Percentiles rank a stretch among this genome's conserved stretches.
Conservation (phyloP, 2,329 filamentous ascomycete genomes). For the Colletotrichum siamense region DNA sequence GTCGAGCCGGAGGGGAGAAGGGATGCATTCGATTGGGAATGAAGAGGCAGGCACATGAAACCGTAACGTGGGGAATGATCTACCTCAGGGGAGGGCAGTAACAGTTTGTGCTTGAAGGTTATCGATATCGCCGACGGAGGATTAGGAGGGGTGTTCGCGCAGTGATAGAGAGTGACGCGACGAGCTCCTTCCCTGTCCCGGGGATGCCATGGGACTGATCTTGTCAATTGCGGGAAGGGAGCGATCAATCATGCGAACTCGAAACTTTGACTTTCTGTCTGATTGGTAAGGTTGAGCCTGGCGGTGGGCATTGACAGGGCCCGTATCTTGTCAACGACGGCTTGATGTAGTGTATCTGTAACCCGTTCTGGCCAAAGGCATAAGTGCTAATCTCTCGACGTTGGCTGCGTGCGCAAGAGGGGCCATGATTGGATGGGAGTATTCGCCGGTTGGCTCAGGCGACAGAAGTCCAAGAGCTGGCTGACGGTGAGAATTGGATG, state of each 20-base stretch:
- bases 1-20: not conserved
- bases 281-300: not conserved
- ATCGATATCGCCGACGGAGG: not conserved
- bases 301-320: not conserved
- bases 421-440: not conserved
- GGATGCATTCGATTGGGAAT: constrained; percentile 16
- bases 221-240: constrained; percentile 19
- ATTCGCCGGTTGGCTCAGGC: not conserved
- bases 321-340: not conserved
- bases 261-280: constrained; percentile 1
- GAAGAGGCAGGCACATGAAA: constrained; percentile 11
- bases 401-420: not conserved
- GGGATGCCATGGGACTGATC: not conserved
- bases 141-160: not conserved
- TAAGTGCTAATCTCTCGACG: not conserved
- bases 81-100: constrained; percentile 12
- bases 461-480: not conserved
- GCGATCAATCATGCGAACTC: constrained; percentile 7
- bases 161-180: not conserved
- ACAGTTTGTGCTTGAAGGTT: not conserved
- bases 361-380: not conserved
- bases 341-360: not conserved
- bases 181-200: constrained; percentile 4
- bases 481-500: not conserved
- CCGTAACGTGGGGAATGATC: constrained; percentile 17